A percentile compares a stretch with the other conserved stretches of the same genome.
These are phyloP conservation scores for Elymus sibiricus DNA, from an alignment of 176 grass and related monocot genomes.

Conservation along the genomic window DNA sequence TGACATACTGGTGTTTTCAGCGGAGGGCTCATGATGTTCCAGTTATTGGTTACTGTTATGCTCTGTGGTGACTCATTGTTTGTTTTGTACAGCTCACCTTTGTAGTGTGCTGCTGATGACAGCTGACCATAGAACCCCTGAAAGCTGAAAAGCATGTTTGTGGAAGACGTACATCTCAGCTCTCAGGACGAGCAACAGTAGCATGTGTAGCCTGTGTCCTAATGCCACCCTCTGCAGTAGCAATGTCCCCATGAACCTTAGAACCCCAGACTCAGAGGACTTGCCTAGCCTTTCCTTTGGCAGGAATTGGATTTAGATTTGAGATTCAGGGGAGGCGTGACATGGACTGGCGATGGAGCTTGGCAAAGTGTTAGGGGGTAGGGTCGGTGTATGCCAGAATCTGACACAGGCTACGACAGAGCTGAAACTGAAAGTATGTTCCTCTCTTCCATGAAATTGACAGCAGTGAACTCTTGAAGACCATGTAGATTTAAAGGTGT, in stretches of 20 bases:
- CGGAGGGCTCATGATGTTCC: background rate
- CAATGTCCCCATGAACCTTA: background rate
- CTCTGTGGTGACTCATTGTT: background rate
- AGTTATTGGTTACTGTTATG: background rate
- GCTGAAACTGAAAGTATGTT: conserved; percentile 20
- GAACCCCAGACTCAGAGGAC: background rate
- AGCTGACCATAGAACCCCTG: background rate
- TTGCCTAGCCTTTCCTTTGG: background rate
- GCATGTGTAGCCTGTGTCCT: background rate
- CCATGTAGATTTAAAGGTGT: conserved; percentile 41
- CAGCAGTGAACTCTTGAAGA: conserved; percentile 44
- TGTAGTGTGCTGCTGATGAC: background rate
- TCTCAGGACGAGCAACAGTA: background rate
- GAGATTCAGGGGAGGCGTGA: background rate
- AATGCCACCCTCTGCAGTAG: background rate
- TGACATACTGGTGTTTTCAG: background rate
- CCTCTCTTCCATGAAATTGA: conserved; percentile 62
- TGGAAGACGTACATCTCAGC: background rate
- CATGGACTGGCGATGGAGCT: background rate
- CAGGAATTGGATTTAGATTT: conserved; percentile 1
- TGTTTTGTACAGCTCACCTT: conserved; percentile 1
- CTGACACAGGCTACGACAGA: background rate
- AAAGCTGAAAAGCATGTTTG: background rate
- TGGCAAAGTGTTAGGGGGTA: background rate
- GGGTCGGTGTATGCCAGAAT: background rate